Conservation (phyloP, 2,329 filamentous ascomycete species). For the Endocalyx cinctus region DNA sequence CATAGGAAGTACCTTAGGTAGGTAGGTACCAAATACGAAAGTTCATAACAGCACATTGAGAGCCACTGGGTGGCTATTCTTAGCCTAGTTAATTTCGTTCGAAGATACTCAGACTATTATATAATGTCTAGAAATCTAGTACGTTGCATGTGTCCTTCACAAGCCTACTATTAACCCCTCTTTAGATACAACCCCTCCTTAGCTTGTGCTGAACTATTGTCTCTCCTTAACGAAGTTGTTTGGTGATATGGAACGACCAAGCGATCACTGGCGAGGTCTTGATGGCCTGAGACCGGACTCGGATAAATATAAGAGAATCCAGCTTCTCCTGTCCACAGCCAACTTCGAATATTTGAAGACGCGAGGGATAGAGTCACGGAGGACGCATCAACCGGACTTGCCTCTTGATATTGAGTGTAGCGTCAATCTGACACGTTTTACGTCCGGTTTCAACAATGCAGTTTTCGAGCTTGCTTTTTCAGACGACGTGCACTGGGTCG, state of each 20-base stretch:
- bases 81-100: too few species aligned
- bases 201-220: neutral
- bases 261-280: conserved; percentile 5
- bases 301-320: conserved; percentile 6
- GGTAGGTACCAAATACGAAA: too few species aligned
- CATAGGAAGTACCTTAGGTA: too few species aligned
- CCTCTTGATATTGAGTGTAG: conserved; percentile 1
- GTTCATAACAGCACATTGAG: too few species aligned
- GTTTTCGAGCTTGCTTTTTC: conserved; percentile 23
- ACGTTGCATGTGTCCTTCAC: too few species aligned
- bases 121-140: too few species aligned
- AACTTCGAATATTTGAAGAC: conserved; percentile 6
- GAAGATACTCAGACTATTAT: too few species aligned
- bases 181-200: neutral
- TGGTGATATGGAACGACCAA: conserved; percentile 2
- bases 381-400: conserved; percentile 2
- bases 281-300: neutral
- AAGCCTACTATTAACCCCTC: neutral
- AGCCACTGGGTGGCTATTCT: too few species aligned
- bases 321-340: conserved; percentile 3
- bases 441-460: conserved; percentile 19
- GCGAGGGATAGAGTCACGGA: conserved; percentile 3
- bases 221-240: neutral
- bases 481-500: conserved; percentile 21
- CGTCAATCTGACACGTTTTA: conserved; percentile 4